Evolutionary conservation across 2,329 filamentous ascomycete species (phyloP).

Genomic region (Boeremia lycopersici): DNA sequence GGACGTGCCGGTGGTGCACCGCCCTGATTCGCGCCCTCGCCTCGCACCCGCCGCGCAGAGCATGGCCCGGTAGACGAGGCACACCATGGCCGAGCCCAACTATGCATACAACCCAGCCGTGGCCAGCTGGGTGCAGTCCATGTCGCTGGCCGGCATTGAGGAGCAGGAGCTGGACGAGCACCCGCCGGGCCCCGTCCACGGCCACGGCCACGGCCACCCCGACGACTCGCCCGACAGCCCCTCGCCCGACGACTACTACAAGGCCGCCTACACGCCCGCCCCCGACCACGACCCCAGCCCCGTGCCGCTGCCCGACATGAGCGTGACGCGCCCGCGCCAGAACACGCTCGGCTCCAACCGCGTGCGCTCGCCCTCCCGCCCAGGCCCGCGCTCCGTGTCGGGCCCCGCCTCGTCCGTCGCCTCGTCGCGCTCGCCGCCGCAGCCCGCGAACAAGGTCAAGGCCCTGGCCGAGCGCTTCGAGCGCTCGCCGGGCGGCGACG

Average conservation of each 20-base stretch:
- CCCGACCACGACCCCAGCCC: slow-evolving; percentile 5
- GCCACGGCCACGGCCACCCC: not conserved
- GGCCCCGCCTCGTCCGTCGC: slow-evolving; percentile 36
- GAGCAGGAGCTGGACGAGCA: slow-evolving; percentile 9
- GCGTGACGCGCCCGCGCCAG: slow-evolving; percentile 35
- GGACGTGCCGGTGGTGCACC: slow-evolving; percentile 19
- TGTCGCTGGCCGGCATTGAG: slow-evolving; percentile 33
- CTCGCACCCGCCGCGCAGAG: slow-evolving; percentile 6
- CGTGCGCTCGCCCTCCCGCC: slow-evolving; percentile 31
- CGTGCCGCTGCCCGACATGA: slow-evolving; percentile 22
- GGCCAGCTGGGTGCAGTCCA: slow-evolving; percentile 45
- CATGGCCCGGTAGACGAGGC: slow-evolving; percentile 34
- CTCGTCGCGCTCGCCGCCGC: slow-evolving; percentile 27
- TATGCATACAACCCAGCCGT: slow-evolving; percentile 41
- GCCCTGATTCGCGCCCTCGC: slow-evolving; percentile 36
- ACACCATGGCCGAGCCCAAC: slow-evolving; percentile 41
- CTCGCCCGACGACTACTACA: slow-evolving; percentile 43
- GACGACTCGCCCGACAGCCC: slow-evolving; percentile 27
- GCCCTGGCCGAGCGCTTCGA: slow-evolving; percentile 47
- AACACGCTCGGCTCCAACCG: slow-evolving; percentile 30
- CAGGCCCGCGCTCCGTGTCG: slow-evolving; percentile 37
- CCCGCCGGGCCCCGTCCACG: not conserved
- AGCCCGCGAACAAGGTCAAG: slow-evolving; percentile 42
- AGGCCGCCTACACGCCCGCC: slow-evolving; percentile 25
- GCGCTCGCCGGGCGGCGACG: slow-evolving; percentile 35